A percentile compares a stretch with the other conserved stretches of the same genome.
These are phyloP conservation scores for Quercus suber DNA, from an alignment of 306 rosid genomes.

Conservation along the genomic window DNA sequence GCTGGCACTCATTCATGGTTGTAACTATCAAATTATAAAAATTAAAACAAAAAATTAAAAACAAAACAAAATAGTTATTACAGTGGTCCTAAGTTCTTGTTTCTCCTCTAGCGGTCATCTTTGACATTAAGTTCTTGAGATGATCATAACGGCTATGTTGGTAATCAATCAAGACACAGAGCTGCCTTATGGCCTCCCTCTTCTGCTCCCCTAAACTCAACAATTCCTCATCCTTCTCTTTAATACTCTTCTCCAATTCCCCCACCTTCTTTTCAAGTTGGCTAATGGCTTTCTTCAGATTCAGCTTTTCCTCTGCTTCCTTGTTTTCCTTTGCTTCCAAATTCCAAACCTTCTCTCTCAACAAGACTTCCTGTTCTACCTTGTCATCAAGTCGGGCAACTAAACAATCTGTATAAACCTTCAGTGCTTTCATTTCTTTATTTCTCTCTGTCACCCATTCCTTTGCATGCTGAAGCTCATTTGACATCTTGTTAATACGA, in stretches of 20 bases:
- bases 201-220: slow-evolving; percentile 58
- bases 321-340: slow-evolving; percentile 55
- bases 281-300: slow-evolving; percentile 32
- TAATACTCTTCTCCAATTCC: slow-evolving; percentile 43
- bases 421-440: slow-evolving; percentile 32
- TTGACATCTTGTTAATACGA: slow-evolving; percentile 30
- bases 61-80: too few species aligned
- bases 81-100: neutral
- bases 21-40: too few species aligned
- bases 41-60: too few species aligned
- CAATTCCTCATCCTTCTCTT: slow-evolving; percentile 57
- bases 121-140: slow-evolving; percentile 39
- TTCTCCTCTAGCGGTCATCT: slow-evolving; percentile 9
- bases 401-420: slow-evolving; percentile 23
- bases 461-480: slow-evolving; percentile 44
- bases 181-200: slow-evolving; percentile 76
- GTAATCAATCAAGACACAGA: slow-evolving; percentile 64
- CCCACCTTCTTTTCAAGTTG: slow-evolving; percentile 53
- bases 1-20: too few species aligned
- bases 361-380: slow-evolving; percentile 48
- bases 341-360: slow-evolving; percentile 53
- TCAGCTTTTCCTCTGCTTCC: slow-evolving; percentile 58
- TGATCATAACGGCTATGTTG: slow-evolving; percentile 49
- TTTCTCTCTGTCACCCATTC: slow-evolving; percentile 40
- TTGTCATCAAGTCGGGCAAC: slow-evolving; percentile 30